phyloP scores from a whole-genome alignment of 768 basidiomycete species.

The Favolaschia claudopus region DNA sequence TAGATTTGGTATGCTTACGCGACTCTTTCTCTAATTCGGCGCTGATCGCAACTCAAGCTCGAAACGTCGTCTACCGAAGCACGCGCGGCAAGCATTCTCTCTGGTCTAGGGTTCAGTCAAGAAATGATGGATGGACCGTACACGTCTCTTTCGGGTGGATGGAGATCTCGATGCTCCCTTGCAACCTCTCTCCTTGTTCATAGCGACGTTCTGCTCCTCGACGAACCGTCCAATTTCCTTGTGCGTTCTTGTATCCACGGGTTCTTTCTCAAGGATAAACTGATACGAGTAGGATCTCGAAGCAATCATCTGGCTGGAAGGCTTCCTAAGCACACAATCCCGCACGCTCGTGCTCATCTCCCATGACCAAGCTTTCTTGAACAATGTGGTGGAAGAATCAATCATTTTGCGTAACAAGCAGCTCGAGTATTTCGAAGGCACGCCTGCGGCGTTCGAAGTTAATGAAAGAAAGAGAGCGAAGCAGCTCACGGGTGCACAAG shows the following conservation, averaged over 20 bases:
- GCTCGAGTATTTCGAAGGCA: constrained; percentile 65
- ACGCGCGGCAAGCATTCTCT: constrained; percentile 59
- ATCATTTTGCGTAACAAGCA: constrained; percentile 63
- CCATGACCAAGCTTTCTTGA: constrained; percentile 71
- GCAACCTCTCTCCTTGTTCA: constrained; percentile 65
- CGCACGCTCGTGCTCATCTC: constrained; percentile 68
- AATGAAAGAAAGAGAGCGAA: constrained; percentile 54
- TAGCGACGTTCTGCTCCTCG: constrained; percentile 64
- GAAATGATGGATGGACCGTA: constrained; percentile 48
- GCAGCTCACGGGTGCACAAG: constrained; percentile 52
- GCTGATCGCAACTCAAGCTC: constrained; percentile 18
- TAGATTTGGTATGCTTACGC: constrained; percentile 21
- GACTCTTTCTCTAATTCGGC: background rate
- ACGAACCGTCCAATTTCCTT: constrained; percentile 63
- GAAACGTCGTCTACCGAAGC: constrained; percentile 51
- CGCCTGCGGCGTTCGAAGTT: constrained; percentile 57
- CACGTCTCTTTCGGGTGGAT: constrained; percentile 65
- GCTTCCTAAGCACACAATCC: constrained; percentile 51
- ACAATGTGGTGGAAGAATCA: constrained; percentile 65
- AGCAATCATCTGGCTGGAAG: constrained; percentile 61
- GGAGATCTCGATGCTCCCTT: constrained; percentile 66
- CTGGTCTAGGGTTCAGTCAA: constrained; percentile 65
- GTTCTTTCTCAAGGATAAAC: background rate
- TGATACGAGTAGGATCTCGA: constrained; percentile 48
- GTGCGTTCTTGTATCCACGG: background rate